Conservation (phyloP, 768 basidiomycete genomes). For the Suillus americanus region DNA sequence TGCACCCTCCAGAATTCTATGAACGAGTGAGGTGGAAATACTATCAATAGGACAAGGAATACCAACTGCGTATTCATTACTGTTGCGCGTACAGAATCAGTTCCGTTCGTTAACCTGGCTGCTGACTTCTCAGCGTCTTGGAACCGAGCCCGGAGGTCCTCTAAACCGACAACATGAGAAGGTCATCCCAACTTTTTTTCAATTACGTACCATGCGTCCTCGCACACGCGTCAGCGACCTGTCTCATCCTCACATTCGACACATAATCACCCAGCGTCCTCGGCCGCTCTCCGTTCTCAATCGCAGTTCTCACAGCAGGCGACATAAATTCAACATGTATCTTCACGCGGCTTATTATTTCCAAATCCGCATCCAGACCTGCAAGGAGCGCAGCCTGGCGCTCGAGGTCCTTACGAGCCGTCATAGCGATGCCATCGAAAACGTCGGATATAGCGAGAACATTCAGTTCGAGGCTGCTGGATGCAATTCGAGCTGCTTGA, state of each 20-base stretch:
- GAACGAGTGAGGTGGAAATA: slow-evolving; percentile 1
- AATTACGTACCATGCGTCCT: slow-evolving; percentile 61
- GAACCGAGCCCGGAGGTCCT: slow-evolving; percentile 58
- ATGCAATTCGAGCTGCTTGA: slow-evolving; percentile 72
- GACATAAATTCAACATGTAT: slow-evolving; percentile 81
- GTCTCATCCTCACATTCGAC: slow-evolving; percentile 72
- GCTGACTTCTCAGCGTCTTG: slow-evolving; percentile 54
- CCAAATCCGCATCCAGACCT: slow-evolving; percentile 69
- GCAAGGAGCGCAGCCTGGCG: slow-evolving; percentile 62
- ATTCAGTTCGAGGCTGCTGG: slow-evolving; percentile 67
- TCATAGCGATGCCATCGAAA: slow-evolving; percentile 58
- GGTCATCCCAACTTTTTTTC: not conserved
- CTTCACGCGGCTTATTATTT: slow-evolving; percentile 61
- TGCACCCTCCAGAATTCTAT: slow-evolving; percentile 60
- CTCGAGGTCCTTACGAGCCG: slow-evolving; percentile 61
- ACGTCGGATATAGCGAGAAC: slow-evolving; percentile 69
- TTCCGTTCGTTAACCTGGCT: slow-evolving; percentile 52
- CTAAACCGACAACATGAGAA: slow-evolving; percentile 31
- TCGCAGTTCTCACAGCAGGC: slow-evolving; percentile 59
- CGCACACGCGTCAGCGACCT: slow-evolving; percentile 71
- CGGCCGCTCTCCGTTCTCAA: slow-evolving; percentile 66
- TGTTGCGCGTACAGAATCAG: slow-evolving; percentile 55
- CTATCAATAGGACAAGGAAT: not conserved
- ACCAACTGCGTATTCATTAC: slow-evolving; percentile 34
- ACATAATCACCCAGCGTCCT: slow-evolving; percentile 82